These are phyloP conservation scores for Corylus americana DNA, from an alignment of 306 rosid genomes.

Conservation along the genomic window DNA sequence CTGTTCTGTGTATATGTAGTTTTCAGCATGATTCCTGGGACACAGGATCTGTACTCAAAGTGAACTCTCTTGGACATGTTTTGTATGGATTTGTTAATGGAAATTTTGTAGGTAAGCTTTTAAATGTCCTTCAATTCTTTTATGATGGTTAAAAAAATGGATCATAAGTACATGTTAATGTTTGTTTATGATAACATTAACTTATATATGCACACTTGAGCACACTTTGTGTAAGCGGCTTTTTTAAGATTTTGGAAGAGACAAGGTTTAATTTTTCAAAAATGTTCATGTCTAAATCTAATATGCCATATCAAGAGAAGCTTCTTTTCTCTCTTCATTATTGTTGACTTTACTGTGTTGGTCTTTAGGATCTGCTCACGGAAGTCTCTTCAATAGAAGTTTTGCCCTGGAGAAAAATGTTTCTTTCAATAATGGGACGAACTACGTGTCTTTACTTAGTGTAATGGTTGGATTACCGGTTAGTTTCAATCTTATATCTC, in stretches of 20 bases:
- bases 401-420: constrained; percentile 27
- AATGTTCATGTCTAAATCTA: too few relatives aligned
- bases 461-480: constrained; percentile 55
- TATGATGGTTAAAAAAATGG: not conserved
- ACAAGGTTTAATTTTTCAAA: too few relatives aligned
- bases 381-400: constrained; percentile 17
- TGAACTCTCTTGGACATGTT: constrained; percentile 43
- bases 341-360: not conserved
- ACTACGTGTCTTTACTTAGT: constrained; percentile 49
- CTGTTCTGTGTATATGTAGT: constrained; percentile 1
- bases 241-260: too few relatives aligned
- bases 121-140: not conserved
- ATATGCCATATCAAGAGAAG: too few relatives aligned
- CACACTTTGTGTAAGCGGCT: too few relatives aligned
- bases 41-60: constrained; percentile 24
- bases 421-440: constrained; percentile 38
- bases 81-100: constrained; percentile 50
- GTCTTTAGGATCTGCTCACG: constrained; percentile 48
- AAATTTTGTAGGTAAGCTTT: constrained; percentile 34
- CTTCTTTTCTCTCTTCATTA: not conserved
- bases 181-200: not conserved
- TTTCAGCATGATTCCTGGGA: constrained; percentile 13
- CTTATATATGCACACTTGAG: too few relatives aligned
- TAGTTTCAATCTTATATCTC: constrained; percentile 7
- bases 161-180: not conserved